Conservation (phyloP, 1,284 basidiomycete species). For the Xanthoconium separans region DNA sequence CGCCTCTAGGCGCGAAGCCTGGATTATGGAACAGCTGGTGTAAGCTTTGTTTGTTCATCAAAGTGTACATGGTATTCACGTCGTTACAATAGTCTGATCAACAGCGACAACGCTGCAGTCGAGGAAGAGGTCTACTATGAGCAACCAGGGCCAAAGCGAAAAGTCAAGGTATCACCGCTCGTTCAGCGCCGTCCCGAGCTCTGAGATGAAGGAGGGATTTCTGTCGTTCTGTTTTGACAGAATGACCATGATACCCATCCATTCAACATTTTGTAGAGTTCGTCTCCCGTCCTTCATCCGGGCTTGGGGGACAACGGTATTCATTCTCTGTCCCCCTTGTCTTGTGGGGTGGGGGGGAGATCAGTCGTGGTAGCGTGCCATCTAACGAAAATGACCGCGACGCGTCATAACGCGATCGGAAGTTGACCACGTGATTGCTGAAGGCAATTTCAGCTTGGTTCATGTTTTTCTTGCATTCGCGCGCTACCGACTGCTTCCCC, state of each 20-base stretch:
- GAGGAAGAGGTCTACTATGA: slow-evolving; percentile 82
- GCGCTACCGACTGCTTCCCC: slow-evolving; percentile 41
- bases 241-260: slow-evolving; percentile 23
- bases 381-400: slow-evolving; percentile 23
- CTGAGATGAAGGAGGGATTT: slow-evolving; percentile 83
- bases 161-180: slow-evolving; percentile 84
- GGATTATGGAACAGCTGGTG: slow-evolving; percentile 90
- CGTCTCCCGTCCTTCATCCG: slow-evolving; percentile 81
- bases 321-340: slow-evolving; percentile 70
- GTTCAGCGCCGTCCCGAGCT: slow-evolving; percentile 81
- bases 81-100: slow-evolving; percentile 52
- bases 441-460: slow-evolving; percentile 23
- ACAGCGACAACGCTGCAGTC: slow-evolving; percentile 62
- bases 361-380: slow-evolving; percentile 36
- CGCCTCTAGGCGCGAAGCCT: slow-evolving; percentile 75
- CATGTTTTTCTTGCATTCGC: slow-evolving; percentile 21
- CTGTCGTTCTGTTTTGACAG: slow-evolving; percentile 40
- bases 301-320: slow-evolving; percentile 81
- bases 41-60: slow-evolving; percentile 39
- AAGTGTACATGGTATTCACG: slow-evolving; percentile 13
- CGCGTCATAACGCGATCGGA: slow-evolving; percentile 38
- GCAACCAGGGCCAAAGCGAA: slow-evolving; percentile 62
- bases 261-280: slow-evolving; percentile 57
- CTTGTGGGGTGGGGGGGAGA: slow-evolving; percentile 49
- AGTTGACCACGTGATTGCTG: slow-evolving; percentile 44